These are phyloP conservation scores for Hemileccinum impolitum DNA, from an alignment of 768 basidiomycete species.

Conservation along the genomic window DNA sequence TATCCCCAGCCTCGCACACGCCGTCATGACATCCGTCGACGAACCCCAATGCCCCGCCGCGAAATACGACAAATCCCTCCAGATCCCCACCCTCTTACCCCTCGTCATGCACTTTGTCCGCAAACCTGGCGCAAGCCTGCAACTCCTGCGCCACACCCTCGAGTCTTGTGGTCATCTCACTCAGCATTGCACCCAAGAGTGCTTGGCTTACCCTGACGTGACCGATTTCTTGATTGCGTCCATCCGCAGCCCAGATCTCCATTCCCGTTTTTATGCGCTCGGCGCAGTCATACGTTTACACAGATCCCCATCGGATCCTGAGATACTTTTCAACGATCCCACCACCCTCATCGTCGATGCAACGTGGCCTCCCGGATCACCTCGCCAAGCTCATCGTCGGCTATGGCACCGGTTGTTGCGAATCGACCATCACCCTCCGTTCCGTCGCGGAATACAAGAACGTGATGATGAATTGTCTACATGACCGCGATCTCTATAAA, in stretches of 20 bases:
- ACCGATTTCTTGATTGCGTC: constrained; percentile 53
- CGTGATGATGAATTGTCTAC: constrained; percentile 49
- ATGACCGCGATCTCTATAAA: constrained; percentile 46
- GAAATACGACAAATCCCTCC: constrained; percentile 37
- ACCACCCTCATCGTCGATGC: constrained; percentile 42
- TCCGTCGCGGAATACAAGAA: constrained; percentile 44
- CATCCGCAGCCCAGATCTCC: constrained; percentile 53
- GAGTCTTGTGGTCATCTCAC: constrained; percentile 44
- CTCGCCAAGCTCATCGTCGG: constrained; percentile 43
- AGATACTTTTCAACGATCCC: constrained; percentile 49
- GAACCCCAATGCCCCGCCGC: constrained; percentile 37
- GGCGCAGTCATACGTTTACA: constrained; percentile 54
- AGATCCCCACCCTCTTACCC: constrained; percentile 43
- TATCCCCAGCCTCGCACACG: constrained; percentile 53
- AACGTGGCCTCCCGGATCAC: constrained; percentile 43
- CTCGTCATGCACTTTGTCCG: constrained; percentile 40
- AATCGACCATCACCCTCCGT: constrained; percentile 42
- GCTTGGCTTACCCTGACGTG: constrained; percentile 41
- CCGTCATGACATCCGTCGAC: constrained; percentile 42
- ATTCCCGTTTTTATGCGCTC: constrained; percentile 48
- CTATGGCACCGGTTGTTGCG: constrained; percentile 48
- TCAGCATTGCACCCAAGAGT: constrained; percentile 43
- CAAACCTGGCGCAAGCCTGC: constrained; percentile 40
- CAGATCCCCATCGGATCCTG: constrained; percentile 37
- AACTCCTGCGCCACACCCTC: constrained; percentile 51